These are phyloP conservation scores for Vitis hybrid DNA, from an alignment of 177 flowering plant genomes.

Conservation along the genomic window DNA sequence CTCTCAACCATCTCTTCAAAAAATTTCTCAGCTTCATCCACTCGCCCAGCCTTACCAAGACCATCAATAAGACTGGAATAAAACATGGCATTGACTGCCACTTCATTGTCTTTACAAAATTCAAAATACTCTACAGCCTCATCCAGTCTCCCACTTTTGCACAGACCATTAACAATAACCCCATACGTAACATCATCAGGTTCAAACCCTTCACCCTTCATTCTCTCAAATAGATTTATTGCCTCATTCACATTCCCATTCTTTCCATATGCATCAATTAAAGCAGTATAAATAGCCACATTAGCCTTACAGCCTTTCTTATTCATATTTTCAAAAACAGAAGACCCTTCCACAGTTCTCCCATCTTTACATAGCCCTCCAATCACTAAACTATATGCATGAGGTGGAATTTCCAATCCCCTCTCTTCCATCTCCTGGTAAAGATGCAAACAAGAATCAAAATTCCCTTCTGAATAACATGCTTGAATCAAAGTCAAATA, in stretches of 20 bases:
- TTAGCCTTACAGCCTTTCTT: constrained; percentile 53
- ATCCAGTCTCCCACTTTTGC: constrained; percentile 71
- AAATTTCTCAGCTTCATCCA: constrained; percentile 71
- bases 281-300: constrained; percentile 78
- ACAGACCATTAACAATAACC: constrained; percentile 66
- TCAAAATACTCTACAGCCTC: constrained; percentile 66
- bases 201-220: constrained; percentile 72
- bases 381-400: constrained; percentile 86
- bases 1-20: constrained; percentile 78
- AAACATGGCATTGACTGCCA: constrained; percentile 55
- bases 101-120: constrained; percentile 41
- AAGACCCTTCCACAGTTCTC: constrained; percentile 58
- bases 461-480: constrained; percentile 57
- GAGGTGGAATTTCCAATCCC: constrained; percentile 70
- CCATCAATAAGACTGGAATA: constrained; percentile 89
- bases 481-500: constrained; percentile 78
- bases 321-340: constrained; percentile 64
- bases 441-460: constrained; percentile 63
- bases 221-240: constrained; percentile 62
- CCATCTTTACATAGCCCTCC: constrained; percentile 78
- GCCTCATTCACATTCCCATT: constrained; percentile 59
- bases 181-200: constrained; percentile 87
- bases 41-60: constrained; percentile 80
- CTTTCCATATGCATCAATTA: constrained; percentile 75
- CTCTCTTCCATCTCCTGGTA: constrained; percentile 89